A percentile compares a stretch with the other conserved stretches of the same genome.
These are phyloP conservation scores for Citrullus mucosospermus DNA, from an alignment of 306 rosid species.

Conservation along the genomic window DNA sequence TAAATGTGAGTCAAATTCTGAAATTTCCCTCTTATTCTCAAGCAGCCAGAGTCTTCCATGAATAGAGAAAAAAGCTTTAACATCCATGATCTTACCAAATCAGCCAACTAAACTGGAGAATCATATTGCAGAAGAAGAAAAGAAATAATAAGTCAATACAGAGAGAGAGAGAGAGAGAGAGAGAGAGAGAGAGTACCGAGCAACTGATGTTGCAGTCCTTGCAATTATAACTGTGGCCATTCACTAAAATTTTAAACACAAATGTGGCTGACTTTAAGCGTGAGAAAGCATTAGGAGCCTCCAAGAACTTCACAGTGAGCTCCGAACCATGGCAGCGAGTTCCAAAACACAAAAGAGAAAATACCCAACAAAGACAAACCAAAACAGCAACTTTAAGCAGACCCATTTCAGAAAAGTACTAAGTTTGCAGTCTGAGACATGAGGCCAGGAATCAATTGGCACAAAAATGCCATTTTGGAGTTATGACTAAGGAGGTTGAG, in stretches of 20 bases:
- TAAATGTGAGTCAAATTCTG: background rate
- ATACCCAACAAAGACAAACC: slow-evolving; percentile 25
- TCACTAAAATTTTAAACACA: slow-evolving; percentile 39
- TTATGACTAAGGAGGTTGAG: slow-evolving; percentile 10
- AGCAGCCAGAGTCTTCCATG: background rate
- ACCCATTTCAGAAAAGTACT: slow-evolving; percentile 31
- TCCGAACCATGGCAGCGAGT: slow-evolving; percentile 31
- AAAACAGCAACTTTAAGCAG: slow-evolving; percentile 19
- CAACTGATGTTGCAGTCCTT: slow-evolving; percentile 55
- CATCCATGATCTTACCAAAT: background rate
- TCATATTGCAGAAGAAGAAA: background rate
- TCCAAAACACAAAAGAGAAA: slow-evolving; percentile 25
- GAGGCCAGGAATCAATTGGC: slow-evolving; percentile 10
- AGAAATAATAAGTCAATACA: background rate
- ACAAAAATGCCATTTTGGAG: slow-evolving; percentile 18
- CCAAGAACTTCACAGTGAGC: slow-evolving; percentile 53
- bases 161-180: background rate
- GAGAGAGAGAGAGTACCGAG: slow-evolving; percentile 29
- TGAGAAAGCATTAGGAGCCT: slow-evolving; percentile 66
- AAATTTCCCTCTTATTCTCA: background rate
- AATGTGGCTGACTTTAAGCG: slow-evolving; percentile 59
- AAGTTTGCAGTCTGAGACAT: background rate
- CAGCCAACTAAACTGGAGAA: background rate
- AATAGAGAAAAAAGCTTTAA: background rate
- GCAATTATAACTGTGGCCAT: slow-evolving; percentile 20